Conservation (phyloP, 176 grass and related monocot species). For the Aegilops umbellulata region DNA sequence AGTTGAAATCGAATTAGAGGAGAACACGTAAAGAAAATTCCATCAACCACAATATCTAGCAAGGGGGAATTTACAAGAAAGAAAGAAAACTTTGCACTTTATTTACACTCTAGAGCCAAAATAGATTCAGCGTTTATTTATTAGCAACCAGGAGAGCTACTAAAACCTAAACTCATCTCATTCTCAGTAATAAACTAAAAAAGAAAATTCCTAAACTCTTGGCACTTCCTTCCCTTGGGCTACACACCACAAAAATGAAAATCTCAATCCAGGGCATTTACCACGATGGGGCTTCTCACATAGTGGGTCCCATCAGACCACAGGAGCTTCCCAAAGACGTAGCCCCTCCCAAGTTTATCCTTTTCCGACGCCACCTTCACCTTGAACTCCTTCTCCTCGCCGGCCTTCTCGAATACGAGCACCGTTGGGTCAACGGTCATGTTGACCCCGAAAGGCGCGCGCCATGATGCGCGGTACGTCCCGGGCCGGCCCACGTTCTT, state of each 20-base stretch:
- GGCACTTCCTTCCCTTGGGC: background rate
- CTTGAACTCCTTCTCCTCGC: conserved; percentile 58
- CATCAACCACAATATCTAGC: background rate
- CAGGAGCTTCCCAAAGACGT: conserved; percentile 59
- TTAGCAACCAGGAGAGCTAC: background rate
- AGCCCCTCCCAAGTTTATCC: conserved; percentile 40
- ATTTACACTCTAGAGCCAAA: background rate
- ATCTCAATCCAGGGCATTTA: conserved; percentile 55
- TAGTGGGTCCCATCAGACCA: conserved; percentile 78
- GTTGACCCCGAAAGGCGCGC: conserved; percentile 33
- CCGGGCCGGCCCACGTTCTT: conserved; percentile 61
- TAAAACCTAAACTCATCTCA: background rate
- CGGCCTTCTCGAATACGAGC: conserved; percentile 40
- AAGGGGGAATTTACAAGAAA: background rate
- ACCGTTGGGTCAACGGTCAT: conserved; percentile 43
- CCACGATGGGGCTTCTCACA: conserved; percentile 58
- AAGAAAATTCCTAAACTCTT: background rate
- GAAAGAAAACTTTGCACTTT: background rate
- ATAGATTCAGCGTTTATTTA: background rate
- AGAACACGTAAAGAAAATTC: too few species aligned
- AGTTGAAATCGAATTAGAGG: too few species aligned
- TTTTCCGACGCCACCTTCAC: conserved; percentile 43
- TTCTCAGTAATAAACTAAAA: background rate
- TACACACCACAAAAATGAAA: background rate
- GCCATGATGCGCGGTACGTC: conserved; percentile 45